These are phyloP conservation scores for Stagonosporopsis vannaccii DNA, from an alignment of 2,329 filamentous ascomycete genomes.

Conservation along the genomic window DNA sequence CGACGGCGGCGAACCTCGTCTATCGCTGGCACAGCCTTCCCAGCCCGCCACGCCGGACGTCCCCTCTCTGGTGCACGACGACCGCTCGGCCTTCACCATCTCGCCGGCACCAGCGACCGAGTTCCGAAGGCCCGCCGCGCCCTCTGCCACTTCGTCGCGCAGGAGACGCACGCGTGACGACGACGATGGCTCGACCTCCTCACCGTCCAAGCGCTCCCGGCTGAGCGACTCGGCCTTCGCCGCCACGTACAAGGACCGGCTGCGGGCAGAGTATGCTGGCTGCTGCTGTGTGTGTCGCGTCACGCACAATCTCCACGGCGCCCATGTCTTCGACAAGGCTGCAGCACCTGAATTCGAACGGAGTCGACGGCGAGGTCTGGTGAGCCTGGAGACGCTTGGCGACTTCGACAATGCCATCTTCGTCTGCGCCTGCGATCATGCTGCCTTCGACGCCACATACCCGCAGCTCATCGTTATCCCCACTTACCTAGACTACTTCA, in stretches of 20 bases:
- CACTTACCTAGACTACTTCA: no score
- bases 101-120: no score
- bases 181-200: no score
- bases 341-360: background rate
- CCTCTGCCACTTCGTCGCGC: no score
- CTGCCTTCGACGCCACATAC: no score
- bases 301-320: background rate
- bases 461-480: no score
- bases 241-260: background rate
- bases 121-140: no score
- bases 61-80: background rate
- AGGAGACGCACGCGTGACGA: no score
- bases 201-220: no score
- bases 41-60: background rate
- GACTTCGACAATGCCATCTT: no score
- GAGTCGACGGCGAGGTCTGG: background rate
- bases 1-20: background rate
- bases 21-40: background rate
- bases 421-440: no score
- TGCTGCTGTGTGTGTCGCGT: background rate
- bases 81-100: no score
- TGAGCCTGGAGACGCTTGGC: background rate
- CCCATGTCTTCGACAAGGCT: background rate
- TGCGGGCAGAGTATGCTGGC: background rate
- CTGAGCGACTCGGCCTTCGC: background rate